A percentile compares a stretch with the other conserved stretches of the same genome.
These are phyloP conservation scores for Lichtheimia corymbifera DNA, from an alignment of 371 early-diverging fungal species.

Conservation along the genomic window DNA sequence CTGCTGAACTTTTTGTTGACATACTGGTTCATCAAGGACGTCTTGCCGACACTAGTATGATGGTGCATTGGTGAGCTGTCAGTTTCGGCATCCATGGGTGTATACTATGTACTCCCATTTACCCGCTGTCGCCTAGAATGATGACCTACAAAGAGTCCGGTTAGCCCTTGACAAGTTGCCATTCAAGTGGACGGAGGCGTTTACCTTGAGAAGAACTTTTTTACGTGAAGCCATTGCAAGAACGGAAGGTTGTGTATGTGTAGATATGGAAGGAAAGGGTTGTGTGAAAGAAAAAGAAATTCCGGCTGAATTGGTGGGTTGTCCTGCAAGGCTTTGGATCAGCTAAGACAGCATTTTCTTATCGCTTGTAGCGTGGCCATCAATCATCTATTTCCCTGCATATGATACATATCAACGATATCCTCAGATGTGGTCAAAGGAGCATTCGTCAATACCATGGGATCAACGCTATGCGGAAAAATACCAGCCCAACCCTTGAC, in stretches of 20 bases:
- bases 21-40: conserved; percentile 99
- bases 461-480: too few relatives aligned
- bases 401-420: too few relatives aligned
- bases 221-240: conserved; percentile 35
- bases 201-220: conserved; percentile 65
- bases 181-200: background rate
- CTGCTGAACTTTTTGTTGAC: conserved; percentile 96
- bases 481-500: too few relatives aligned
- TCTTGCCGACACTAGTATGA: conserved; percentile 81
- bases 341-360: too few relatives aligned
- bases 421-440: too few relatives aligned
- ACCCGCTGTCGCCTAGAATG: conserved; percentile 90
- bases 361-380: too few relatives aligned
- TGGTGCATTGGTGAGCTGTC: background rate
- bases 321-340: too few relatives aligned
- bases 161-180: background rate
- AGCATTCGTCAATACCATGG: too few relatives aligned
- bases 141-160: conserved; percentile 60
- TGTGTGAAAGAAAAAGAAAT: too few relatives aligned
- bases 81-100: background rate
- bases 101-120: conserved; percentile 20
- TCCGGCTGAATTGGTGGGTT: too few relatives aligned
- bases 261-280: background rate
- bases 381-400: too few relatives aligned
- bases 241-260: background rate